Base-by-base conservation (phyloP, 78 protist genomes). In the Dictyostelium brefeldianum region DNA sequence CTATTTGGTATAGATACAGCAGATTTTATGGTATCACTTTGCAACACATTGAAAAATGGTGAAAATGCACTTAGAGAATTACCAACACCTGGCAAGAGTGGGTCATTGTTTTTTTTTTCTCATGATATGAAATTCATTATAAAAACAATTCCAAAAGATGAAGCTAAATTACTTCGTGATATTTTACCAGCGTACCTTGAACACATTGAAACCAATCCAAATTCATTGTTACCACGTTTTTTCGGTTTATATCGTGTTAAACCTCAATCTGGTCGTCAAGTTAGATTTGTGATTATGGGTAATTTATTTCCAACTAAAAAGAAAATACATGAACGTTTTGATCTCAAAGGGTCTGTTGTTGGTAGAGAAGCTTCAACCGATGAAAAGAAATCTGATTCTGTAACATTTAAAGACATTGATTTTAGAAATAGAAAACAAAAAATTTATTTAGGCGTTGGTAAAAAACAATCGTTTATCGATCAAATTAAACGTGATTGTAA, bases 41-140 rank as follows among this genome's bases (percentile, higher is more conserved):
- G 89, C 12, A 81, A 82, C 43, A 83, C 96, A 18, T 15, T 56
- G 7, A 81, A 82, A 31, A 89, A 83, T 53, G 81, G 89, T 0
- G 84, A 78, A 17, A 82, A 87, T 64, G 81, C 89, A 22, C 47
- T 84, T 29, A 31, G 94, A 11, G 96, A 89, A 41, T 78, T 97
- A n/a, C 81, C 96, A 27, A 97, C 98, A 22, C 98, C 99, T 5
- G 99, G 99, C 3, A 98, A 98, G 62, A 59, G 91, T 25, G 96
- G 98, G 8, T 51, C 97, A 17, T 87, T 94, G n/a, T 97, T 98
- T 77, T 98, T 83, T 89, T 91, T 96, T 47, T 92, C 97, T 3
- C 94, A 85, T 36, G 97, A 97, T 74, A 94, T 91, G 83, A 57
- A 43, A 48, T 98, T 84, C 64, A 97, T 98, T 9, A 29, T 98